These are phyloP conservation scores for Zymoseptoria pseudotritici DNA, from an alignment of 2,329 filamentous ascomycete genomes.

Conservation along the genomic window DNA sequence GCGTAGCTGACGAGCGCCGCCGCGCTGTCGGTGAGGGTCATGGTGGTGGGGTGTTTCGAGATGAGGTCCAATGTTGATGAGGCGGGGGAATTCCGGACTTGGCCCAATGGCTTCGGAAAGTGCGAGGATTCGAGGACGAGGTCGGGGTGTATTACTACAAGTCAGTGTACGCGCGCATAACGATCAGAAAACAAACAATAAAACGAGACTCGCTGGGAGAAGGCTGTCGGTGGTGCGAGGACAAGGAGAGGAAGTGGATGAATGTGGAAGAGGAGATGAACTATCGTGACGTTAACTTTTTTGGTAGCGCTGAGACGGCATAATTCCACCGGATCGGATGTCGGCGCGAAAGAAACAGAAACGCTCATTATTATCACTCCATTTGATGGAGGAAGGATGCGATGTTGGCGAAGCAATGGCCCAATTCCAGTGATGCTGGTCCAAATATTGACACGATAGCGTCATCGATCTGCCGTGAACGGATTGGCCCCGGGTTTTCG, in stretches of 20 bases:
- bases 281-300: neutral
- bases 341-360: neutral
- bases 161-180: neutral
- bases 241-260: neutral
- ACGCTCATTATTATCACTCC: neutral
- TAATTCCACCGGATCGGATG: neutral
- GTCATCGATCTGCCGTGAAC: constrained; percentile 9
- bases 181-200: neutral
- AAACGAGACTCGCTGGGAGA: neutral
- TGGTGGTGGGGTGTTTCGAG: neutral
- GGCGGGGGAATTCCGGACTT: constrained; percentile 3
- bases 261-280: neutral
- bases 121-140: neutral
- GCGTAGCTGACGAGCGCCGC: constrained; percentile 36
- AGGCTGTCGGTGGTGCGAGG: neutral
- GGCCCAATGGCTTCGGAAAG: constrained; percentile 24
- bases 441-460: constrained; percentile 1
- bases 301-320: neutral
- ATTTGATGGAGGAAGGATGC: neutral
- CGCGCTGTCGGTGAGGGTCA: constrained; percentile 31
- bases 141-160: neutral
- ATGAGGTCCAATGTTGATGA: neutral
- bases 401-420: neutral
- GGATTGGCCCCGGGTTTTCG: neutral
- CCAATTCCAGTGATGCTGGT: neutral